phyloP scores from a whole-genome alignment of 2,329 filamentous ascomycete genomes.

The Clonostachys solani region DNA sequence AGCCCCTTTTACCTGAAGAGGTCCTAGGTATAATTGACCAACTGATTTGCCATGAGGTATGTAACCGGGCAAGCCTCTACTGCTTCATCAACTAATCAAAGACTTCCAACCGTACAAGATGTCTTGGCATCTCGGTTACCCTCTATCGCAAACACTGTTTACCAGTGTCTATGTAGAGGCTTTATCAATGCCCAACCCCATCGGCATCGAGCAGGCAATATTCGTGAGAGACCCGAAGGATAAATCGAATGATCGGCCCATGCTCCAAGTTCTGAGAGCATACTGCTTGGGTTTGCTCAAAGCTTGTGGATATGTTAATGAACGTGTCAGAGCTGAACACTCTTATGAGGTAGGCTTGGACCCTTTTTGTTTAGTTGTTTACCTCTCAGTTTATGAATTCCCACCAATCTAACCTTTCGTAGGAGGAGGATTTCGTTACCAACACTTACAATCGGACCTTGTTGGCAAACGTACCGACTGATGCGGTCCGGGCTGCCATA shows the following conservation, averaged over 20 bases:
- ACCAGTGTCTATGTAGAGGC: conserved; percentile 88
- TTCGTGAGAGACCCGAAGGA: conserved; percentile 42
- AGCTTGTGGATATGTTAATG: conserved; percentile 73
- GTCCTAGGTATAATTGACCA: conserved; percentile 93
- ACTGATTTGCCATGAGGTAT: conserved; percentile 80
- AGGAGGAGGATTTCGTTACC: conserved; percentile 96
- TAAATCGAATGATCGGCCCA: conserved; percentile 28
- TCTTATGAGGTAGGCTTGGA: conserved; percentile 70
- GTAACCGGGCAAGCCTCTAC: conserved; percentile 6
- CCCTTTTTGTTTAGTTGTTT: neutral
- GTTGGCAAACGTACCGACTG: conserved; percentile 57
- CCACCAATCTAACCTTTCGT: neutral
- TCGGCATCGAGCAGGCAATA: conserved; percentile 58
- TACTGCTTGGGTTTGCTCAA: conserved; percentile 87
- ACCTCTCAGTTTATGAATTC: neutral
- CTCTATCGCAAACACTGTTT: conserved; percentile 89
- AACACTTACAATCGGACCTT: conserved; percentile 83
- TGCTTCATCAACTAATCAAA: neutral
- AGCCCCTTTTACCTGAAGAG: conserved; percentile 68
- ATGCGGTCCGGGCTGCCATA: conserved; percentile 51
- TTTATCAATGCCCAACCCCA: conserved; percentile 68
- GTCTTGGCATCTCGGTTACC: conserved; percentile 96
- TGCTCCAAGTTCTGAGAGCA: conserved; percentile 67
- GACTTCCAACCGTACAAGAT: conserved; percentile 48
- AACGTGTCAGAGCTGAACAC: conserved; percentile 74